Evolutionary conservation across 257 asterid species (phyloP).

Genomic region (Sherardia arvensis): DNA sequence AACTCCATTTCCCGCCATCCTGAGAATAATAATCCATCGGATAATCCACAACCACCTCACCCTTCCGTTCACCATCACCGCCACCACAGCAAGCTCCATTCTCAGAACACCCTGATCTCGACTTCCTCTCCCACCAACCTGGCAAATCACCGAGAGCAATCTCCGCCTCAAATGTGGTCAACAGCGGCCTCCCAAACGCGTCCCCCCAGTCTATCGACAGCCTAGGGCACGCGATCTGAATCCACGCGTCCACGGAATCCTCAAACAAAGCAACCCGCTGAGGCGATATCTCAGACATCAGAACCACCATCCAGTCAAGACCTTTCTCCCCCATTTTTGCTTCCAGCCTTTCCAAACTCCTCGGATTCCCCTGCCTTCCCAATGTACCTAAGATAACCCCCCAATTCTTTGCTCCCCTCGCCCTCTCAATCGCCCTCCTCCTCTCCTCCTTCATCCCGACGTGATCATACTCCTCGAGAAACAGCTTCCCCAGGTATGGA

Average conservation of each 20-base stretch:
- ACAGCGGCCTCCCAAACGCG: conserved; percentile 75
- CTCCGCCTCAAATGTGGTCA: conserved; percentile 91
- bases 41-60: conserved; percentile 41
- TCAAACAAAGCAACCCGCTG: conserved; percentile 69
- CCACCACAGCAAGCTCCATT: conserved; percentile 32
- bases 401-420: conserved; percentile 59
- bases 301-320: conserved; percentile 62
- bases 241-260: conserved; percentile 88
- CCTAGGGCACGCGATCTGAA: conserved; percentile 95
- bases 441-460: conserved; percentile 82
- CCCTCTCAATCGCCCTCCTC: conserved; percentile 71
- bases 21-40: conserved; percentile 97
- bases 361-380: conserved; percentile 89
- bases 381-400: conserved; percentile 84
- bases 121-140: conserved; percentile 95
- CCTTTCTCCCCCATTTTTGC: conserved; percentile 73
- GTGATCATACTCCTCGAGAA: conserved; percentile 89
- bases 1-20: conserved; percentile 96
- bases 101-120: conserved; percentile 19
- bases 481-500: conserved; percentile 76
- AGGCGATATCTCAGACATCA: conserved; percentile 92
- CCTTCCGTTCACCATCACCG: conserved; percentile 22
- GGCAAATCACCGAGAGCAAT: conserved; percentile 82
- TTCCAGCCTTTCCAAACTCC: conserved; percentile 67
- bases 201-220: conserved; percentile 97